These are phyloP conservation scores for Echium plantagineum DNA, from an alignment of 257 asterid species.

Conservation along the genomic window DNA sequence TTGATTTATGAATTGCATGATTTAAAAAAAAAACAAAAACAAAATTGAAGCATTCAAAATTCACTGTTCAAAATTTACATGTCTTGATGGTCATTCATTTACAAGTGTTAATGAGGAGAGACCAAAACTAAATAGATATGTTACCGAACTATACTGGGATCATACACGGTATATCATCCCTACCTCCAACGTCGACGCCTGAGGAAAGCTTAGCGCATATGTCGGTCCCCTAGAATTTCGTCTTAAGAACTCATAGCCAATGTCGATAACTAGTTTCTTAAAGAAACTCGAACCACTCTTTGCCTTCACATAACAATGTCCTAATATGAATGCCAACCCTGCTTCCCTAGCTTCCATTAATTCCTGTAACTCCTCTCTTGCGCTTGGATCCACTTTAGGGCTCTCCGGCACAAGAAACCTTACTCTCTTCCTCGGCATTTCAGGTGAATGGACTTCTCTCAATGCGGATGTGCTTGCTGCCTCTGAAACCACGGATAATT, in stretches of 20 bases:
- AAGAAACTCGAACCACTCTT: constrained; percentile 66
- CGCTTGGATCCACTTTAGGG: constrained; percentile 34
- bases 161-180: constrained; percentile 92
- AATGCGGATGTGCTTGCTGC: constrained; percentile 20
- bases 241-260: constrained; percentile 70
- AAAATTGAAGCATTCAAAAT: neutral
- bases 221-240: constrained; percentile 79
- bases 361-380: constrained; percentile 43
- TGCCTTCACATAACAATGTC: constrained; percentile 72
- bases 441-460: constrained; percentile 30
- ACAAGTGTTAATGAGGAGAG: constrained; percentile 1
- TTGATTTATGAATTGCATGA: too few relatives aligned
- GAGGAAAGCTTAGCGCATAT: constrained; percentile 62
- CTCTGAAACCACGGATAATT: constrained; percentile 6
- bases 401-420: constrained; percentile 59
- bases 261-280: constrained; percentile 49
- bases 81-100: constrained; percentile 4
- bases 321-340: constrained; percentile 80
- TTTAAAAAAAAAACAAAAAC: too few relatives aligned
- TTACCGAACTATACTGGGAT: constrained; percentile 6
- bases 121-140: neutral
- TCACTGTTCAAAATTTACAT: neutral
- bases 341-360: constrained; percentile 85
- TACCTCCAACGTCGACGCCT: constrained; percentile 85
- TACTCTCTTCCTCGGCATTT: constrained; percentile 43